Evolutionary conservation across 2,329 filamentous ascomycete species (phyloP).

Genomic region (Colletotrichum lentis): DNA sequence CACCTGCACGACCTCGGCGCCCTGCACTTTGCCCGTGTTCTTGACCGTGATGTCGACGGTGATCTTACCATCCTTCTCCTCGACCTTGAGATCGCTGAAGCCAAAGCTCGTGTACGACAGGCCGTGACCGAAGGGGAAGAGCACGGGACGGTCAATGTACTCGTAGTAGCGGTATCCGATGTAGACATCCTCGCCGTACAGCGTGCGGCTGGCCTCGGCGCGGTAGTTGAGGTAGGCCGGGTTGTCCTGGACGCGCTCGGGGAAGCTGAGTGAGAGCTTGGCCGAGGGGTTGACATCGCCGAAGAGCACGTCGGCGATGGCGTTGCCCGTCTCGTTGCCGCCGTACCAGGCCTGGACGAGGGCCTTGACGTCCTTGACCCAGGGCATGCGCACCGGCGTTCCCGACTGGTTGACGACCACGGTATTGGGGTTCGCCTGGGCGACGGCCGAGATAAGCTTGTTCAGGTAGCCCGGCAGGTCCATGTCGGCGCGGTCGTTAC

Average conservation of each 20-base stretch:
- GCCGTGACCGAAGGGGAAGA: conserved; percentile 77
- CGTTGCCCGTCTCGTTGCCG: conserved; percentile 78
- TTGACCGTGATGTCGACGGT: conserved; percentile 59
- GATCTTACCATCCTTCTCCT: conserved; percentile 51
- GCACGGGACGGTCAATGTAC: conserved; percentile 61
- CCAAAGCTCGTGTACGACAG: conserved; percentile 74
- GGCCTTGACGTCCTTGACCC: conserved; percentile 61
- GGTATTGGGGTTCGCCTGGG: conserved; percentile 69
- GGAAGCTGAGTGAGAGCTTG: conserved; percentile 77
- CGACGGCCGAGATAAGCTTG: conserved; percentile 70
- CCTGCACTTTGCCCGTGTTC: conserved; percentile 61
- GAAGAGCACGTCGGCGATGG: conserved; percentile 74
- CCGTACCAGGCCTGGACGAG: conserved; percentile 80
- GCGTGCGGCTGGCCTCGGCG: conserved; percentile 68
- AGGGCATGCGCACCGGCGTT: conserved; percentile 73
- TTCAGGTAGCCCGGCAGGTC: conserved; percentile 75
- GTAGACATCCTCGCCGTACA: conserved; percentile 78
- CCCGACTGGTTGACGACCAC: conserved; percentile 76
- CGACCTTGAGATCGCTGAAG: conserved; percentile 55
- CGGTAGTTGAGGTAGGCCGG: conserved; percentile 75
- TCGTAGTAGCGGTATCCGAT: conserved; percentile 79
- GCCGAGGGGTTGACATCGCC: conserved; percentile 74
- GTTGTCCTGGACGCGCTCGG: conserved; percentile 68
- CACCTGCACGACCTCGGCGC: conserved; percentile 59
- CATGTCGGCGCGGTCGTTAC: conserved; percentile 76